phyloP scores from a whole-genome alignment of 495 filamentous ascomycete genomes.

The Aspergillus baeticus region DNA sequence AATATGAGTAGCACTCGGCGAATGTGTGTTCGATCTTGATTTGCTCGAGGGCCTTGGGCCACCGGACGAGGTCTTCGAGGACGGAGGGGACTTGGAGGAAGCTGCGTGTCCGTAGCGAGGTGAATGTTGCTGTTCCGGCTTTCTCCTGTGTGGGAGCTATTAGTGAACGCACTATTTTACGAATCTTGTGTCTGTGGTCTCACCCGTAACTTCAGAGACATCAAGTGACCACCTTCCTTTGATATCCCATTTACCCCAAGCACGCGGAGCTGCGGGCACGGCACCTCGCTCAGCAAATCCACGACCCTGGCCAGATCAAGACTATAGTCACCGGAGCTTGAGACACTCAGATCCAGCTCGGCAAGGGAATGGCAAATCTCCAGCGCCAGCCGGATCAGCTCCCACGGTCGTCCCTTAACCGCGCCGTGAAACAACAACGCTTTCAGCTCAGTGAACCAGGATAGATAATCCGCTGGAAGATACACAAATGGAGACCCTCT shows the following conservation, averaged over 20 bases:
- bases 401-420: neutral
- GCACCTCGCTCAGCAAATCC: neutral
- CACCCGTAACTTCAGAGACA: neutral
- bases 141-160: neutral
- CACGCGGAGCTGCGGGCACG: neutral
- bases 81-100: neutral
- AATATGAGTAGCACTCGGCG: neutral
- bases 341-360: neutral
- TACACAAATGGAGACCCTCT: neutral
- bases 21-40: neutral
- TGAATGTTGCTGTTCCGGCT: neutral
- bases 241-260: neutral
- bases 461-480: neutral
- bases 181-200: neutral
- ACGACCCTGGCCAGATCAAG: neutral
- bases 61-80: neutral
- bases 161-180: neutral
- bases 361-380: neutral
- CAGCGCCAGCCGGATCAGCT: neutral
- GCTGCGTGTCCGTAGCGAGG: neutral
- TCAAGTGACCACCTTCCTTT: neutral
- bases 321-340: neutral
- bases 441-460: neutral
- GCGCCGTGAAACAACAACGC: neutral
- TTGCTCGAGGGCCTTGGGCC: neutral